A percentile compares a stretch with the other conserved stretches of the same genome.
These are phyloP conservation scores for Acanthamoeba royreba DNA, from an alignment of 208 protist species.

Conservation along the genomic window DNA sequence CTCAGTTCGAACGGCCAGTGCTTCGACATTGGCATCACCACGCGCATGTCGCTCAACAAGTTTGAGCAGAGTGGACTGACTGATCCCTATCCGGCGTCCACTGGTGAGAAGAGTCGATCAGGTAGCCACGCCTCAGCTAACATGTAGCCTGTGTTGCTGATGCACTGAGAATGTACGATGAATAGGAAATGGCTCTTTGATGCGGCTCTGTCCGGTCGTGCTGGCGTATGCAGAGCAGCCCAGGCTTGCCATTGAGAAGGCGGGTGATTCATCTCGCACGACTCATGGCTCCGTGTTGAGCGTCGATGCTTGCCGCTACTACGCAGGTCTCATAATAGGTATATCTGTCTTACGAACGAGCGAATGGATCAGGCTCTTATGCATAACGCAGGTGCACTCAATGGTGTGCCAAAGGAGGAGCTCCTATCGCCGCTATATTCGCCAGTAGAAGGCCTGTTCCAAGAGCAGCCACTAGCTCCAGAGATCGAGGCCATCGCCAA, in stretches of 20 bases:
- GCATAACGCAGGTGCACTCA: not conserved
- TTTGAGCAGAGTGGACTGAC: not conserved
- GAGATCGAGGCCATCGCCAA: not conserved
- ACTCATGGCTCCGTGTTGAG: not conserved
- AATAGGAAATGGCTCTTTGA: constrained; percentile 4
- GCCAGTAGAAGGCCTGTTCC: not conserved
- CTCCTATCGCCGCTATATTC: not conserved
- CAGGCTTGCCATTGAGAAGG: not conserved
- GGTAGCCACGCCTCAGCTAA: not conserved
- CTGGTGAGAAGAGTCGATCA: not conserved
- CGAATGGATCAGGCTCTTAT: no score
- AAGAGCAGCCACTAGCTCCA: not conserved
- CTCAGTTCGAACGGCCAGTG: constrained; percentile 56
- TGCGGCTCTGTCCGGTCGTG: not conserved
- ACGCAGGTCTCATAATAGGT: not conserved
- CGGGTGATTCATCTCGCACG: not conserved
- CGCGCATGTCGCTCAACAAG: not conserved
- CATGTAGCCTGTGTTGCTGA: not conserved
- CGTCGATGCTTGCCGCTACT: constrained; percentile 33
- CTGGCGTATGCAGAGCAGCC: not conserved
- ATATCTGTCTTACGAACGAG: no score
- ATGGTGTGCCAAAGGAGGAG: not conserved
- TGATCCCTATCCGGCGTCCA: not conserved
- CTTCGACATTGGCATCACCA: constrained; percentile 69
- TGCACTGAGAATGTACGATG: not conserved